Evolutionary conservation across 441 rosid genomes (phyloP).

Genomic region (Bocquillonia castaneifolia): DNA sequence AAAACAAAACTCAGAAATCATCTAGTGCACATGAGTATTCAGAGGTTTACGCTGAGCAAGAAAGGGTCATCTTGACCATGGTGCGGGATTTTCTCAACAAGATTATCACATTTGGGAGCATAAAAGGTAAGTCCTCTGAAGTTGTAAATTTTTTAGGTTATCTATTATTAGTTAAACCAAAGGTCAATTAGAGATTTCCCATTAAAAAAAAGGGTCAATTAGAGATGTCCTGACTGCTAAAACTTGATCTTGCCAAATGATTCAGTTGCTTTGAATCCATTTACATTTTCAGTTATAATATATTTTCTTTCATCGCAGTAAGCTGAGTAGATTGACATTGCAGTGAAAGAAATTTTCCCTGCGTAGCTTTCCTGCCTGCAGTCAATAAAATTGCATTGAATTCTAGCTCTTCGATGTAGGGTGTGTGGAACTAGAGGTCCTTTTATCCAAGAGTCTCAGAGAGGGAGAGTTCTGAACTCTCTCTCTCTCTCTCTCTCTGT

Average conservation of each 20-base stretch:
- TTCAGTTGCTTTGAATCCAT: neutral
- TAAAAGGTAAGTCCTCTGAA: constrained; percentile 41
- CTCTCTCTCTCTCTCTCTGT: neutral
- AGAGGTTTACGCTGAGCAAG: constrained; percentile 56
- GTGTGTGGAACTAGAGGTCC: neutral
- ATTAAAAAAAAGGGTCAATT: no score
- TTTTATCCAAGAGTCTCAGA: neutral
- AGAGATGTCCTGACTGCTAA: neutral
- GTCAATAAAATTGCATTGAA: neutral
- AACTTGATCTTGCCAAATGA: neutral
- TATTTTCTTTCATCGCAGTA: neutral
- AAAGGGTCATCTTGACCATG: constrained; percentile 47
- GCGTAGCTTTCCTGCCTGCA: neutral
- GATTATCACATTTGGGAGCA: constrained; percentile 47
- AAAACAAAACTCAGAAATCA: constrained; percentile 24
- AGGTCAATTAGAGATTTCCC: no score
- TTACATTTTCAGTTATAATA: neutral
- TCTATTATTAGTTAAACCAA: neutral
- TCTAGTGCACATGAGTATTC: constrained; percentile 31
- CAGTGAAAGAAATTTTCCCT: neutral
- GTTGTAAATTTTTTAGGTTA: constrained; percentile 9
- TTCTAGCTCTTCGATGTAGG: neutral
- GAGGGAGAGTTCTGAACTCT: neutral
- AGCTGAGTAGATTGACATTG: neutral
- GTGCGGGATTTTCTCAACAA: constrained; percentile 58